Percentiles rank a stretch among this genome's conserved stretches.
Conservation (phyloP, 805 yeast species). For the Starmerella geochares region DNA sequence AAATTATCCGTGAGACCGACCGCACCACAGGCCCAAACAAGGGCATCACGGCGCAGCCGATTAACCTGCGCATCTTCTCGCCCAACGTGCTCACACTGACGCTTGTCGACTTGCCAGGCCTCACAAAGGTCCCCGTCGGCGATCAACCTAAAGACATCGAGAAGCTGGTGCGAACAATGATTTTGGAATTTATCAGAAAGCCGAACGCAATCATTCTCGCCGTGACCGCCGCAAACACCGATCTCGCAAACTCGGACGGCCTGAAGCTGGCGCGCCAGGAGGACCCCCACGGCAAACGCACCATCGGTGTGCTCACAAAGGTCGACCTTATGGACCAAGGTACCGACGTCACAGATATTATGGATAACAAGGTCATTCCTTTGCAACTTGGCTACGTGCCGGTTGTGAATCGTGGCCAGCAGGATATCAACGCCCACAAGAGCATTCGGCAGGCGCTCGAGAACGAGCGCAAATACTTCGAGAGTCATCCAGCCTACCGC, state of each 20-base stretch:
- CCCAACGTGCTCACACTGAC: conserved; percentile 93
- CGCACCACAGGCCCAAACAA: conserved; percentile 58
- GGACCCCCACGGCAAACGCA: conserved; percentile 89
- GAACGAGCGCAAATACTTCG: conserved; percentile 75
- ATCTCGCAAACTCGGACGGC: conserved; percentile 94
- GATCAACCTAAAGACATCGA: conserved; percentile 98
- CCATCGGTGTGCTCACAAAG: conserved; percentile 93
- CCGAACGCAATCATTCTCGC: conserved; percentile 94
- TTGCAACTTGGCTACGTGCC: conserved; percentile 94
- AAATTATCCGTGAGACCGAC: conserved; percentile 85
- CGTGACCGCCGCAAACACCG: conserved; percentile 93
- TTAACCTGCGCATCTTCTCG: conserved; percentile 83
- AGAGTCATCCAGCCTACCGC: conserved; percentile 75
- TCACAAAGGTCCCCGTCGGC: conserved; percentile 97
- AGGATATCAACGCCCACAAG: conserved; percentile 79
- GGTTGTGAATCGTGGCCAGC: conserved; percentile 94
- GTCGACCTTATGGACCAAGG: conserved; percentile 97
- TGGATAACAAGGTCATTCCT: conserved; percentile 93
- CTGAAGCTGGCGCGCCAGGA: conserved; percentile 93
- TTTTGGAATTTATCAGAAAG: conserved; percentile 83
- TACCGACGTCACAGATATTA: conserved; percentile 89
- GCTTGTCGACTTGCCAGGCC: conserved; percentile 91
- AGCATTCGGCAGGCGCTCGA: conserved; percentile 78
- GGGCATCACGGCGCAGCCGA: conserved; percentile 88
- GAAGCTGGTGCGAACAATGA: conserved; percentile 82